Percentiles rank a stretch among this genome's conserved stretches.
phyloP scores from a whole-genome alignment of 495 filamentous ascomycete genomes.

The Trichocladium uniseriatum region DNA sequence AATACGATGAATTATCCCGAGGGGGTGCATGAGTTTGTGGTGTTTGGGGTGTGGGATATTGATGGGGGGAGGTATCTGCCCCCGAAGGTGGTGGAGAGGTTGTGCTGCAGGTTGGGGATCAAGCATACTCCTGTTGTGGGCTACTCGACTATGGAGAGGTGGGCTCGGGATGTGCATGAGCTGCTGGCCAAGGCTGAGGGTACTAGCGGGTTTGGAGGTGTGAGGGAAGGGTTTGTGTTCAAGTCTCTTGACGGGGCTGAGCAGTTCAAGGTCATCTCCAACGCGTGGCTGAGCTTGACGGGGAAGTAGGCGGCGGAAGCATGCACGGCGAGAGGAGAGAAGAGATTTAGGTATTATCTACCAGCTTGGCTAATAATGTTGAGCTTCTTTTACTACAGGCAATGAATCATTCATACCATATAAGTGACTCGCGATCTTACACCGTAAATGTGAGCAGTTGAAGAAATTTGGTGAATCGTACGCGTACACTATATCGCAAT shows the following conservation, averaged over 20 bases:
- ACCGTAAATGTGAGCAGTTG: too few relatives aligned
- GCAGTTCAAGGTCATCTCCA: constrained; percentile 23
- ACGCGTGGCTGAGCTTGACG: constrained; percentile 13
- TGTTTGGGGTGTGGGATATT: constrained; percentile 18
- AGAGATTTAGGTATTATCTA: neutral
- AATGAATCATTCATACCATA: too few relatives aligned
- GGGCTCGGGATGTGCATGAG: constrained; percentile 4
- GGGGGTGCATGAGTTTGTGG: constrained; percentile 14
- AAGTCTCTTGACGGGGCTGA: constrained; percentile 1
- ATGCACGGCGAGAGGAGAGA: neutral
- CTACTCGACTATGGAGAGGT: neutral
- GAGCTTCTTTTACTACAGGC: too few relatives aligned
- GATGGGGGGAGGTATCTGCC: constrained; percentile 6
- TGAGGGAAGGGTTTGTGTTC: constrained; percentile 17
- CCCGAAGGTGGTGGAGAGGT: neutral
- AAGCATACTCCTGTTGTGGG: constrained; percentile 13
- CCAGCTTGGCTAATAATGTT: too few relatives aligned
- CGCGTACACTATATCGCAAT: too few relatives aligned
- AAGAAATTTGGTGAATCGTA: too few relatives aligned
- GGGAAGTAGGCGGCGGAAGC: constrained; percentile 3
- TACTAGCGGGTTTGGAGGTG: constrained; percentile 1
- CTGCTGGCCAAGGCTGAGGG: constrained; percentile 15
- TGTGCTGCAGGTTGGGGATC: constrained; percentile 8
- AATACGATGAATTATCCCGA: constrained; percentile 16
- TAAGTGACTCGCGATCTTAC: too few relatives aligned